Evolutionary conservation across 2,329 filamentous ascomycete species (phyloP).

Genomic region (Xylariales sp.): DNA sequence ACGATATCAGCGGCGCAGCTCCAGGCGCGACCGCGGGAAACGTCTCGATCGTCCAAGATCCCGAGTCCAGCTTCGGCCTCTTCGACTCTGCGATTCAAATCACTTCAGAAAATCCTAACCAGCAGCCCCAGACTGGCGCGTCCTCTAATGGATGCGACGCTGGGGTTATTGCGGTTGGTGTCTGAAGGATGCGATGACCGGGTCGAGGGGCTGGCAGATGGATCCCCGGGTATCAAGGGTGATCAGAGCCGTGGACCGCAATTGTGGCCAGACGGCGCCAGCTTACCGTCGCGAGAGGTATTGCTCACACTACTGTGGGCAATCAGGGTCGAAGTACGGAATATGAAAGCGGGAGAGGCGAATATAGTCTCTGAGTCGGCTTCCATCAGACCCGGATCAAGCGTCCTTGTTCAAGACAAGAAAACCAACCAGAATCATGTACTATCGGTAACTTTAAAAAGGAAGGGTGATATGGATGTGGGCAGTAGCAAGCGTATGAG

Average conservation of each 20-base stretch:
- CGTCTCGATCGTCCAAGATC: constrained; percentile 46
- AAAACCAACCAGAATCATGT: constrained; percentile 12
- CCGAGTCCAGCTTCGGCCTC: constrained; percentile 47
- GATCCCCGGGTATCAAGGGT: constrained; percentile 32
- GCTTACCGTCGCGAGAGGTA: constrained; percentile 31
- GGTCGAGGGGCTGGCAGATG: constrained; percentile 33
- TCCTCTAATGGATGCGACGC: constrained; percentile 69
- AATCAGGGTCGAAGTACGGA: constrained; percentile 29
- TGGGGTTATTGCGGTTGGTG: constrained; percentile 67
- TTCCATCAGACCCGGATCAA: constrained; percentile 11
- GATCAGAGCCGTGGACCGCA: constrained; percentile 28
- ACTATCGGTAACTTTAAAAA: constrained; percentile 9
- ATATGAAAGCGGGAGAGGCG: constrained; percentile 15
- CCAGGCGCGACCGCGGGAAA: constrained; percentile 45
- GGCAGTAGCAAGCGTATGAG: constrained; percentile 9
- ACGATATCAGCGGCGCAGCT: constrained; percentile 41
- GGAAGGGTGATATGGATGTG: constrained; percentile 8
- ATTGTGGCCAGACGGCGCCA: constrained; percentile 30
- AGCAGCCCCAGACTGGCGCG: constrained; percentile 71
- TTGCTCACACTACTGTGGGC: constrained; percentile 31
- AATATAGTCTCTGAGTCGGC: constrained; percentile 13
- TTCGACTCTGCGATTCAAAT: constrained; percentile 56
- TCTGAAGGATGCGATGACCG: constrained; percentile 51
- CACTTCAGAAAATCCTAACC: constrained; percentile 63
- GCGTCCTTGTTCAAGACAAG: constrained; percentile 7